Base-by-base conservation (phyloP, 2,329 filamentous ascomycete genomes). In the Xylariales sp. region DNA sequence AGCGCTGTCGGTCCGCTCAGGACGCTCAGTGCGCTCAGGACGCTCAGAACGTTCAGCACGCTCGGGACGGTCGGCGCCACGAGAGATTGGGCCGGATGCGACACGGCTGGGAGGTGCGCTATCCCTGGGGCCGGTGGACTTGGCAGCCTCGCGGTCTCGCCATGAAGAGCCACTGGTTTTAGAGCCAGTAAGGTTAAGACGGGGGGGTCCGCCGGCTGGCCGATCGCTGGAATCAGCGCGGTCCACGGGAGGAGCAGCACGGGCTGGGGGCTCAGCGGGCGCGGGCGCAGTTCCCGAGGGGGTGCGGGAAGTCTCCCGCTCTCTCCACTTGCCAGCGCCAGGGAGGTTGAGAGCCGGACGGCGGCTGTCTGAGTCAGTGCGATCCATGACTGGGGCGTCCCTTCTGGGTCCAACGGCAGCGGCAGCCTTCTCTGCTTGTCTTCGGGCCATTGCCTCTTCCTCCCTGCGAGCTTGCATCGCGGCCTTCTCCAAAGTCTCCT, bases 381-480 rank as follows among this genome's bases (percentile, higher is more conserved):
- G 69, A 32, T 67, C 62, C 51, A 58, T 53, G 17, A 47, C 18
- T 35, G 65, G 53, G 33, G 65, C 62, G n/a, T 59, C 58, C 48
- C 57, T 63, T 58, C 61, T 46, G 59, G 62, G 29, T 50, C 51
- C 40, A 58, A 56, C 31, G 43, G 50, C 38, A 46, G 56, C 59
- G 50, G 66, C 67, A 53, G 76, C 76, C 64, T 78, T 87, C 61
- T 79, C 79, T 42, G 74, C 82, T 55, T 74, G 78, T 61, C 77
- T 79, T 52, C 85, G 80, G 49, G 84, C 85, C 64, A 90, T 80
- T 13, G 88, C 90, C 62, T 95, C 90, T 53, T 93, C 89, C 62
- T 95, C 90, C 60, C 87, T 82, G 57, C 88, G 78, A 52, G 79
- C 81, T 66, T 96, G 91, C 50, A 78, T 66, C 11, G 78, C 78